These are phyloP conservation scores for Delitschia confertaspora DNA, from an alignment of 495 filamentous ascomycete species.

Conservation along the genomic window DNA sequence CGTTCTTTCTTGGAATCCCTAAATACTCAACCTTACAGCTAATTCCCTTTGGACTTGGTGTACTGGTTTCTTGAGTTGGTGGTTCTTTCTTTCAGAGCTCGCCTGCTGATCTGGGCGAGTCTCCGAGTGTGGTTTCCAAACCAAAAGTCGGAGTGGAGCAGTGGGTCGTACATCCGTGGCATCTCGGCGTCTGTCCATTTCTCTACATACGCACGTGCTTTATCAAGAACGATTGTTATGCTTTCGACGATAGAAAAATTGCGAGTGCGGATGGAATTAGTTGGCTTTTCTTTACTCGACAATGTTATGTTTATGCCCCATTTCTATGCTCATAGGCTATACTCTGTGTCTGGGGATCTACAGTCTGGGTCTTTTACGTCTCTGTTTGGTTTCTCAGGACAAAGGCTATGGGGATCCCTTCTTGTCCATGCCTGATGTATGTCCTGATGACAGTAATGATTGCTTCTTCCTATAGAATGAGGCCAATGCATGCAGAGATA, in stretches of 20 bases:
- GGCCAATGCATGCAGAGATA: too few relatives aligned
- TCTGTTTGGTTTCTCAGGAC: too few relatives aligned
- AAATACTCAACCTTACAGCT: not conserved
- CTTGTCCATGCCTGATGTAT: too few relatives aligned
- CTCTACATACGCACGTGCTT: conserved; percentile 7
- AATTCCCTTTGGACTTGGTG: conserved; percentile 5
- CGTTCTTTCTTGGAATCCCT: not conserved
- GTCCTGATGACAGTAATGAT: too few relatives aligned
- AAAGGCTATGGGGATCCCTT: too few relatives aligned
- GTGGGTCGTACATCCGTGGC: conserved; percentile 17
- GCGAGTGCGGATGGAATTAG: conserved; percentile 8
- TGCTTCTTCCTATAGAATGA: too few relatives aligned
- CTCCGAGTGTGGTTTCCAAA: conserved; percentile 3
- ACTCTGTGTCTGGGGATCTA: conserved; percentile 19
- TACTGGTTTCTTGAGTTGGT: conserved; percentile 8
- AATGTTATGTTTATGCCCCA: not conserved
- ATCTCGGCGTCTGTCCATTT: conserved; percentile 24
- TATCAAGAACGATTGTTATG: conserved; percentile 9
- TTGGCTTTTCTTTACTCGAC: conserved; percentile 1
- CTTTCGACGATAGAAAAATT: conserved; percentile 13
- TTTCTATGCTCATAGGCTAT: conserved; percentile 3
- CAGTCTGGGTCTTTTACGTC: too few relatives aligned
- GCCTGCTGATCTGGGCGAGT: conserved; percentile 12
- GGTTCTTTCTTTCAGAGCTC: conserved; percentile 7
- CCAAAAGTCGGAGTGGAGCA: conserved; percentile 14